phyloP scores from a whole-genome alignment of 768 basidiomycete species.

The Guyanaporus albipodus region DNA sequence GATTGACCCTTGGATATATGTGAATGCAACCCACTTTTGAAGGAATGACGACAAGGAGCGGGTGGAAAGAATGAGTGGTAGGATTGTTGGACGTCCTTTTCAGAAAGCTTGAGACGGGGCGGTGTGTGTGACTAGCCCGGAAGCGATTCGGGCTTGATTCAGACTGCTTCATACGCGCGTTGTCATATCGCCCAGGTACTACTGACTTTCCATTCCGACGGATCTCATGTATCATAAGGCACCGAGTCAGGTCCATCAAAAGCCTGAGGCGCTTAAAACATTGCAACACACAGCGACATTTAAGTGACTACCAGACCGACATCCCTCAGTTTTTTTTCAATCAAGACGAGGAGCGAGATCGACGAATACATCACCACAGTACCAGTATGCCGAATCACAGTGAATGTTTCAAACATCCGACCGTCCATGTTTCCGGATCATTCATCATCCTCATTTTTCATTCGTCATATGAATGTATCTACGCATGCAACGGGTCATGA shows the following conservation, averaged over 20 bases:
- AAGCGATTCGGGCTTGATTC: conserved; percentile 1
- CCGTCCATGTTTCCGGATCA: neutral
- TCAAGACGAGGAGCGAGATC: no score
- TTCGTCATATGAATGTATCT: conserved; percentile 29
- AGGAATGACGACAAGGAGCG: conserved; percentile 9
- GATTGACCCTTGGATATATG: no score
- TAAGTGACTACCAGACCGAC: no score
- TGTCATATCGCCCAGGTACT: neutral
- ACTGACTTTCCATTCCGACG: conserved; percentile 3
- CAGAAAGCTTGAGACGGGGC: no score
- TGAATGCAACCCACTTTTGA: conserved; percentile 2
- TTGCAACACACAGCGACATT: no score
- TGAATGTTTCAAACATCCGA: neutral
- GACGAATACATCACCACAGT: no score
- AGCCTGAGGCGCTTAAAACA: no score
- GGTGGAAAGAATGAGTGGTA: neutral
- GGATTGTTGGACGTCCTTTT: neutral
- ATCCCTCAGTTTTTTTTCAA: no score
- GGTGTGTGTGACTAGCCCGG: neutral
- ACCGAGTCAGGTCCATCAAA: no score
- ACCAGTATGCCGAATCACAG: neutral
- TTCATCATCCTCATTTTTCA: conserved; percentile 16
- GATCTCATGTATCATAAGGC: no score
- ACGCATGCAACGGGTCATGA: neutral
- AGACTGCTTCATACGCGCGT: neutral